Conservation (phyloP, 2,329 filamentous ascomycete genomes). For the Pleurostoma richardsiae region DNA sequence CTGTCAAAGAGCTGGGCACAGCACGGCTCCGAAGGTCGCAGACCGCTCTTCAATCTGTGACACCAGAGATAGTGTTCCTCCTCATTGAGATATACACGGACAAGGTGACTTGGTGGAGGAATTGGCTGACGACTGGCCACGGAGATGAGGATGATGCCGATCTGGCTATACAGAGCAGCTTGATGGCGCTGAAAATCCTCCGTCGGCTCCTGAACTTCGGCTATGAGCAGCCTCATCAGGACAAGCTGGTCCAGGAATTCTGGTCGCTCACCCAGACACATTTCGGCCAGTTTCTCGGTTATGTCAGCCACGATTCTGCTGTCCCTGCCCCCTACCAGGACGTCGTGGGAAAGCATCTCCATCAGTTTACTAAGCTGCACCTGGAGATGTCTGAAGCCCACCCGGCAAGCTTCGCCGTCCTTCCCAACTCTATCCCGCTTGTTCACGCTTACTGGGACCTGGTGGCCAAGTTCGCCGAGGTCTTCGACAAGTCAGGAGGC, state of each 20-base stretch:
- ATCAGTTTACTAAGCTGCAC: constrained; percentile 90
- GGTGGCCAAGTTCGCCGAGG: constrained; percentile 69
- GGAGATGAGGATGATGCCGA: constrained; percentile 55
- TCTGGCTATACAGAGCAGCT: constrained; percentile 68
- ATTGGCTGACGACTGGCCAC: constrained; percentile 50
- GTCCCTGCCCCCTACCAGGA: constrained; percentile 50
- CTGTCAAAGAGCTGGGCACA: constrained; percentile 86
- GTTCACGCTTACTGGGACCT: constrained; percentile 83
- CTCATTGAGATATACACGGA: constrained; percentile 73
- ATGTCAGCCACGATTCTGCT: constrained; percentile 52
- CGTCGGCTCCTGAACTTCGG: constrained; percentile 74
- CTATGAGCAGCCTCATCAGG: constrained; percentile 79
- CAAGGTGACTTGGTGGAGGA: constrained; percentile 66
- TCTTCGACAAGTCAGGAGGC: constrained; percentile 59
- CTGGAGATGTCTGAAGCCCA: constrained; percentile 77
- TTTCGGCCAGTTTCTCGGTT: constrained; percentile 68
- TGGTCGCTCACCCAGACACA: constrained; percentile 77
- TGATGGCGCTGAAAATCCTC: constrained; percentile 74
- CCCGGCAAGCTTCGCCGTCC: constrained; percentile 73
- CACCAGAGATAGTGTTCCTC: constrained; percentile 79
- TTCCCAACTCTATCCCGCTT: constrained; percentile 75
- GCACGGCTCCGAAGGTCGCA: constrained; percentile 72
- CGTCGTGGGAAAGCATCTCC: constrained; percentile 75
- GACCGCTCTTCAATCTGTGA: constrained; percentile 68
- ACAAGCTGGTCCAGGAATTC: constrained; percentile 69